phyloP scores from a whole-genome alignment of 1,284 basidiomycete genomes.

The Malassezia nana region DNA sequence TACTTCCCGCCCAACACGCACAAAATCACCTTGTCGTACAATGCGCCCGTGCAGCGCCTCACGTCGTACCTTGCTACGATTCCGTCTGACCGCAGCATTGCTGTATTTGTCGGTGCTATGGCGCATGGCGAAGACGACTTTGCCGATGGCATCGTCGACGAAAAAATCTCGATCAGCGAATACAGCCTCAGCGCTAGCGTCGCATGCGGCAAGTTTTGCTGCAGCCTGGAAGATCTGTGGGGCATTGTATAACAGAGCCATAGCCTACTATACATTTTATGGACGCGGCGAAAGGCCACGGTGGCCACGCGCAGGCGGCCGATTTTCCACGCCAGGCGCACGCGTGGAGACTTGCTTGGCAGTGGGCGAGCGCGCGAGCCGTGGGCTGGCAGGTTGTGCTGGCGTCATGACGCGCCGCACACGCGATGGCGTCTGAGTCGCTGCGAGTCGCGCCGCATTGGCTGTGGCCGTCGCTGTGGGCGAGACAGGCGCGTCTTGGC shows the following conservation, averaged over 20 bases:
- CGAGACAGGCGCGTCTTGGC: not conserved
- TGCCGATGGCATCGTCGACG: constrained; percentile 88
- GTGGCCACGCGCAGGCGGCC: constrained; percentile 12
- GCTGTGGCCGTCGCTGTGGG: constrained; percentile 1
- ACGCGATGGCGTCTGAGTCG: not conserved
- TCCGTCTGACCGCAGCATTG: constrained; percentile 76
- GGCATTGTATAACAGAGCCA: constrained; percentile 40
- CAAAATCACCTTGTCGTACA: constrained; percentile 79
- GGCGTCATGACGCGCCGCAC: constrained; percentile 8
- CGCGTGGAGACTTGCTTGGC: not conserved
- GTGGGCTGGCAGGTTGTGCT: not conserved
- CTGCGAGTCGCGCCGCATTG: not conserved
- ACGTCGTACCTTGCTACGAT: constrained; percentile 70
- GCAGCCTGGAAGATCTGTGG: constrained; percentile 53
- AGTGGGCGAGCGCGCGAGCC: not conserved
- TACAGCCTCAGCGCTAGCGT: constrained; percentile 84
- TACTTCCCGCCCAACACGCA: constrained; percentile 90
- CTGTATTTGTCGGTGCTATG: constrained; percentile 84
- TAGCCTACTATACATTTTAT: not conserved
- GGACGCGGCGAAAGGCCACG: no score
- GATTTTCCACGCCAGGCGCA: constrained; percentile 3
- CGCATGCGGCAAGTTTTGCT: constrained; percentile 88
- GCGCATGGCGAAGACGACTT: constrained; percentile 71
- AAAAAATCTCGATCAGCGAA: constrained; percentile 93
- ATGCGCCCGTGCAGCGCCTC: constrained; percentile 72